phyloP scores from a whole-genome alignment of 805 yeast genomes.

The Lipomyces yamanashiensis region DNA sequence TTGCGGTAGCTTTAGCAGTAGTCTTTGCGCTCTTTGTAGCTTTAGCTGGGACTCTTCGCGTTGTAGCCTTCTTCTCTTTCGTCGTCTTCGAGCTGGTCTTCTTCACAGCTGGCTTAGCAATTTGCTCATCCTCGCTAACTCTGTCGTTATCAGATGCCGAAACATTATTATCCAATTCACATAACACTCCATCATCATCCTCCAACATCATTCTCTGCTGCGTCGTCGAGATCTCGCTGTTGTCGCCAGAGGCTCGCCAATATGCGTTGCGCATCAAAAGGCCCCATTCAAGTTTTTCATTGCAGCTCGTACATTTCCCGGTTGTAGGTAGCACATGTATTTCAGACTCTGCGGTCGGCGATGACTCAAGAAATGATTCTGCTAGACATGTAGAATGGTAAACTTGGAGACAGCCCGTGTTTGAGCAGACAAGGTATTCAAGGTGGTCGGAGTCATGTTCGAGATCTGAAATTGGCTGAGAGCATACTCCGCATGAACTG shows the following conservation, averaged over 20 bases:
- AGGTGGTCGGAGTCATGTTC: slow-evolving; percentile 5
- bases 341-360: neutral
- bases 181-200: slow-evolving; percentile 6
- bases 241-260: slow-evolving; percentile 26
- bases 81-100: neutral
- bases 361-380: slow-evolving; percentile 16
- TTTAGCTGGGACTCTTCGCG: neutral
- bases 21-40: neutral
- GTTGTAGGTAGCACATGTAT: slow-evolving; percentile 32
- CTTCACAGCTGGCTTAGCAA: too few relatives aligned
- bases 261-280: slow-evolving; percentile 35
- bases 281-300: slow-evolving; percentile 28
- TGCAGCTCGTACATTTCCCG: slow-evolving; percentile 34
- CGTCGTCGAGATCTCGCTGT: neutral
- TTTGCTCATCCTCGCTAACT: neutral
- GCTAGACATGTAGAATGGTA: slow-evolving; percentile 37
- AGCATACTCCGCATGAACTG: slow-evolving; percentile 26
- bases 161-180: slow-evolving; percentile 1
- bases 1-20: neutral
- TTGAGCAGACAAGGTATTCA: slow-evolving; percentile 29
- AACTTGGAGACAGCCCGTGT: slow-evolving; percentile 24
- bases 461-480: slow-evolving; percentile 4
- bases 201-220: slow-evolving; percentile 9
- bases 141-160: neutral
- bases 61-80: neutral